Percentiles rank a stretch among this genome's conserved stretches.
Evolutionary conservation across 495 filamentous ascomycete genomes (phyloP).

Genomic region (Lasiosphaeriaceae sp.): DNA sequence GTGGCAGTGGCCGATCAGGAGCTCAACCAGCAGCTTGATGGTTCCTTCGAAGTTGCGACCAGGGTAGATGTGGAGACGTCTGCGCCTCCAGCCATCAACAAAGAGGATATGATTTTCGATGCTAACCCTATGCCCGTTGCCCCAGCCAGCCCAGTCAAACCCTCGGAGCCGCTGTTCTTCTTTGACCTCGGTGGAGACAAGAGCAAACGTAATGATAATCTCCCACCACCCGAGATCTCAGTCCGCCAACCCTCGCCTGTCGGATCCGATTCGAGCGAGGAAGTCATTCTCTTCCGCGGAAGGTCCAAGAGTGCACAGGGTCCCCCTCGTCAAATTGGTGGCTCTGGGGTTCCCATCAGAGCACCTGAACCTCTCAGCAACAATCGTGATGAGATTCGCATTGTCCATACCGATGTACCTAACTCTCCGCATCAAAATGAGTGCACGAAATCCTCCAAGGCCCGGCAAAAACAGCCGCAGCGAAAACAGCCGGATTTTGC

Average conservation of each 20-base stretch:
- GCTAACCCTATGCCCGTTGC: not conserved
- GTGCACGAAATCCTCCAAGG: not conserved
- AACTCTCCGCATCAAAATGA: not conserved
- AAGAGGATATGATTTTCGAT: not conserved
- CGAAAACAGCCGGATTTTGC: not conserved
- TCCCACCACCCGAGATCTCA: slow-evolving; percentile 7
- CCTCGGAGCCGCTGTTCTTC: slow-evolving; percentile 17
- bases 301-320: slow-evolving; percentile 26
- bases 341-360: not conserved
- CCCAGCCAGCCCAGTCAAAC: not conserved
- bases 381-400: not conserved
- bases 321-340: not conserved
- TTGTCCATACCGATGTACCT: not conserved
- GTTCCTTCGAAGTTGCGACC: no score
- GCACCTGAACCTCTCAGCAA: not conserved
- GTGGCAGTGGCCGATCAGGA: no score
- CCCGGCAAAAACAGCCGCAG: not conserved
- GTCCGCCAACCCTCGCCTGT: slow-evolving; percentile 30
- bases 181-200: slow-evolving; percentile 24
- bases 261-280: slow-evolving; percentile 56
- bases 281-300: slow-evolving; percentile 64
- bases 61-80: no score
- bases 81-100: no score
- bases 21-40: no score
- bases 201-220: not conserved